Base-by-base conservation (phyloP, 495 filamentous ascomycete genomes). In the Cenococcum geophilum region DNA sequence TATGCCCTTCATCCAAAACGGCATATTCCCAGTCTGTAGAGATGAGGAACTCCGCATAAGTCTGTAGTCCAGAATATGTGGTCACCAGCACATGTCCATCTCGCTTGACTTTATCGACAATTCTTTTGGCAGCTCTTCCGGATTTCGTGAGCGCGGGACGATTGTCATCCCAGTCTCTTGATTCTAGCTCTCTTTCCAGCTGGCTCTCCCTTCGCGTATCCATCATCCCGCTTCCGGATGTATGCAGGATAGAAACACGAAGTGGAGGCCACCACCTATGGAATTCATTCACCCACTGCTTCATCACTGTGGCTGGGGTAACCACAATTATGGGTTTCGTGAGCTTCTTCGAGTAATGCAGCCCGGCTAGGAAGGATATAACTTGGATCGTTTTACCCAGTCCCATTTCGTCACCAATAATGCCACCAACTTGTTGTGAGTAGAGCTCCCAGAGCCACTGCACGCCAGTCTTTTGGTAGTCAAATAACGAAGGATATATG, bases 211-310 rank as follows among this genome's bases (percentile, higher is more conserved):
- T 81, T 16, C 79, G 75, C 47, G 92, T 72, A 63, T 95, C 90
- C 18, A 97, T 76, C 93, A 97, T 97, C 2, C 93, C 93, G 69
- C 91, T 96, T 9, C 93, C 93, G 20, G 92, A 96, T 0, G 88
- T 88, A 74, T 98, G 93, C 42, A 98, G 75, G 62, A 97, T 97
- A 0, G 91, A 95, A 0, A 97, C 93, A 21, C 93, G 85, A 27
- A 98, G 79, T 20, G 93, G 86, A 16, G 93, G 93, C 93, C 93
- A 97, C 93, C 93, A 98, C 23, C 85, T 83, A 72, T 97, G 93
- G 66, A 98, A 97, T 68, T 98, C 93, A 61, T 95, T 93, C 10
- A 96, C 93, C 93, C 93, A 98, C 70, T 97, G 92, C 60, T 88
- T 89, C 76, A 98, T 83, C 12, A 97, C 87, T 0, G 93, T 97